Evolutionary conservation across 768 basidiomycete species (phyloP).

Genomic region (Suillus subaureus): DNA sequence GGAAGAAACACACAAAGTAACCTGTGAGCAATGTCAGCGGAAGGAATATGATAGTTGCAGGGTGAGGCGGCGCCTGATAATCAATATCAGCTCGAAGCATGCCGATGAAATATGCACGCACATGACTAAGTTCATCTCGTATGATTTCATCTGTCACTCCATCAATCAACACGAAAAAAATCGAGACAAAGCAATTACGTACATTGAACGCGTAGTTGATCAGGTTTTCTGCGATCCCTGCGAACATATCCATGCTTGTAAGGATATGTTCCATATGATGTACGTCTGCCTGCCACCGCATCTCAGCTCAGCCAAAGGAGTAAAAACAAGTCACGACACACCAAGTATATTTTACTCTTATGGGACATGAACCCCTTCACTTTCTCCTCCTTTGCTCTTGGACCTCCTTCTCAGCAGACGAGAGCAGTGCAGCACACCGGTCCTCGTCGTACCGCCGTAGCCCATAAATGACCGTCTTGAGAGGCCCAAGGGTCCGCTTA

Average conservation of each 20-base stretch:
- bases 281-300: slow-evolving; percentile 58
- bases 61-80: slow-evolving; percentile 59
- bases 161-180: not conserved
- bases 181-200: slow-evolving; percentile 21
- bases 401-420: too few relatives aligned
- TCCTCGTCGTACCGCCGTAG: too few relatives aligned
- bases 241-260: slow-evolving; percentile 72
- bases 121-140: slow-evolving; percentile 80
- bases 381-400: too few relatives aligned
- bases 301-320: slow-evolving; percentile 1
- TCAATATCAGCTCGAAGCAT: slow-evolving; percentile 4
- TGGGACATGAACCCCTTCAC: slow-evolving; percentile 44
- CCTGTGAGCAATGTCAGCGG: slow-evolving; percentile 72
- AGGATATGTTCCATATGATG: slow-evolving; percentile 76
- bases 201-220: slow-evolving; percentile 79
- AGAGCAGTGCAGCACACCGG: too few relatives aligned
- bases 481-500: slow-evolving; percentile 27
- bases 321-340: slow-evolving; percentile 28
- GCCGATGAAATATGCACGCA: slow-evolving; percentile 28
- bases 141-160: slow-evolving; percentile 57
- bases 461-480: slow-evolving; percentile 27
- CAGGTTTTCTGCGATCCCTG: slow-evolving; percentile 68
- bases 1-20: slow-evolving; percentile 57
- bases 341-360: slow-evolving; percentile 53
- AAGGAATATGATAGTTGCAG: slow-evolving; percentile 68